Evolutionary conservation across 2,329 filamentous ascomycete species (phyloP).

Genomic region (Aspergillus persii): DNA sequence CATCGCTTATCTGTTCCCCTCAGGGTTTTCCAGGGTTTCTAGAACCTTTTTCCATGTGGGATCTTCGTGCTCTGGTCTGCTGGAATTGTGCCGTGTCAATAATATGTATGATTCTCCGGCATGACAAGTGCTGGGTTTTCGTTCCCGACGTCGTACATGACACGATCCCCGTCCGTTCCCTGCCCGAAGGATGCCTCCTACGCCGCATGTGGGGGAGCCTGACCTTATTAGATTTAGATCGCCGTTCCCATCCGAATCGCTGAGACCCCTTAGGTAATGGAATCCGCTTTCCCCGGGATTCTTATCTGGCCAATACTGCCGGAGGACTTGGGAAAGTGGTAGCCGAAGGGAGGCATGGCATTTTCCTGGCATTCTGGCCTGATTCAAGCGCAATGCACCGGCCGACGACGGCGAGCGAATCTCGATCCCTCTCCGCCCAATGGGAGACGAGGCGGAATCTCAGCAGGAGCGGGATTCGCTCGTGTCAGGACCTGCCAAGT

Average conservation of each 20-base stretch:
- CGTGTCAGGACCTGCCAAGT: not conserved
- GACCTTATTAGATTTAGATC: not conserved
- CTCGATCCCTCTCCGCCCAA: constrained; percentile 3
- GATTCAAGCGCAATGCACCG: not conserved
- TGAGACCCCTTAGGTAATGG: constrained; percentile 2
- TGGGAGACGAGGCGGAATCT: not conserved
- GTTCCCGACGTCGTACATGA: too few species aligned
- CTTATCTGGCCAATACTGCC: not conserved
- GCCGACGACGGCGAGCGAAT: not conserved
- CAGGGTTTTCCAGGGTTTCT: not conserved
- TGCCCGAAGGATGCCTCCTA: not conserved
- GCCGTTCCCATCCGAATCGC: too few species aligned
- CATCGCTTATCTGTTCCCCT: not conserved
- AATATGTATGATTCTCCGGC: too few species aligned
- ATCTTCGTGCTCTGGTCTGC: not conserved
- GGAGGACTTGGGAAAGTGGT: not conserved
- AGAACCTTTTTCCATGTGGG: not conserved
- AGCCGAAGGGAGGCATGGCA: too few species aligned
- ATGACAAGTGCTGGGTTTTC: not conserved
- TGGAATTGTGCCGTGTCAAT: too few species aligned
- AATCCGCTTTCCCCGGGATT: constrained; percentile 1
- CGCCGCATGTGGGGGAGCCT: not conserved
- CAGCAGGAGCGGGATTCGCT: not conserved
- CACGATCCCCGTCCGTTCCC: too few species aligned
- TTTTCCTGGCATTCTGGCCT: not conserved